phyloP scores from a whole-genome alignment of 306 rosid species.

The Hippophae rhamnoides region DNA sequence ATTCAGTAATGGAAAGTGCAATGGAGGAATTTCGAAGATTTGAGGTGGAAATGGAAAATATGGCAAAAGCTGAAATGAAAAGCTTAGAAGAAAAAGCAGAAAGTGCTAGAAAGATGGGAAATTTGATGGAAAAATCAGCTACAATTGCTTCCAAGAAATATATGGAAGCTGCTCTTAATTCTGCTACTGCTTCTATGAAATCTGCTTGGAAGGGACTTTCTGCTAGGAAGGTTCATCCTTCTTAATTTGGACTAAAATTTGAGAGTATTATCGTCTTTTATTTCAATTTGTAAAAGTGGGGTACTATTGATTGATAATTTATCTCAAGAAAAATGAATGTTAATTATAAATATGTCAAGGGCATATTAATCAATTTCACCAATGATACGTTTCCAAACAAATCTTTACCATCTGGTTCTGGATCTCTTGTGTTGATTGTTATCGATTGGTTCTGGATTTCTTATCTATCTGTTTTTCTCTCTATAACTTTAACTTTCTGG shows the following conservation, averaged over 20 bases:
- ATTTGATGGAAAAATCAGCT: conserved; percentile 60
- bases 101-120: conserved; percentile 62
- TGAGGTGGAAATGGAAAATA: conserved; percentile 55
- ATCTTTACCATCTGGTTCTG: no score
- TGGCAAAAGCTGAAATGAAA: conserved; percentile 34
- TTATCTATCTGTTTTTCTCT: no score
- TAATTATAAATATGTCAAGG: no score
- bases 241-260: conserved; percentile 13
- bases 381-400: no score
- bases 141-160: conserved; percentile 62
- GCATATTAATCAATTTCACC: no score
- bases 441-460: no score
- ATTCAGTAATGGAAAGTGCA: conserved; percentile 72
- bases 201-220: conserved; percentile 83
- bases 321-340: no score
- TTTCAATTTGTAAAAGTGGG: no score
- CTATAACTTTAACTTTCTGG: no score
- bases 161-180: conserved; percentile 58
- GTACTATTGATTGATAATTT: no score
- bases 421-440: no score
- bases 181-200: conserved; percentile 85
- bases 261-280: no score
- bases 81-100: conserved; percentile 47
- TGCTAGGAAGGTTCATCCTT: conserved; percentile 77
- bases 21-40: conserved; percentile 79